Evolutionary conservation across 805 yeast species (phyloP).

Genomic region (Candida suzukii): DNA sequence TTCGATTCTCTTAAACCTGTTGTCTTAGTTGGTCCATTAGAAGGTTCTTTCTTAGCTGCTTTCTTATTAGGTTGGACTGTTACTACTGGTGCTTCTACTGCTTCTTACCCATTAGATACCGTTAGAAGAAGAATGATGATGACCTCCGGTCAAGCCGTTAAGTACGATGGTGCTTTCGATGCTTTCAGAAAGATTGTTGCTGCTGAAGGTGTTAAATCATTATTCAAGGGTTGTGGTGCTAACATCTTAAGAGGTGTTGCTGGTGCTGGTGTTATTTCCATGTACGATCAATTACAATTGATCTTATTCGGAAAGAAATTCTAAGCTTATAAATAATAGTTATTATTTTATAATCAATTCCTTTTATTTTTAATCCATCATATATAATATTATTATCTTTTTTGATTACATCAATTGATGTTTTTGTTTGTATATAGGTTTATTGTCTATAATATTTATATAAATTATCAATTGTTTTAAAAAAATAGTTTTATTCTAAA

Average conservation of each 20-base stretch:
- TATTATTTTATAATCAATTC: neutral
- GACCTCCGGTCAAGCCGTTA: conserved; percentile 98
- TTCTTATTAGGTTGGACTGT: conserved; percentile 97
- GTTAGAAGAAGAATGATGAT: conserved; percentile 99
- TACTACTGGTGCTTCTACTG: conserved; percentile 97
- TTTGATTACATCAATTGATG: no score
- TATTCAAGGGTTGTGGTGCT: conserved; percentile 99
- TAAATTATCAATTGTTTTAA: neutral
- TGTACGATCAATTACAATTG: conserved; percentile 95
- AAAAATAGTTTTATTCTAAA: no score
- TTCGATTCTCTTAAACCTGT: conserved; percentile 96
- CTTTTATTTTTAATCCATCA: neutral
- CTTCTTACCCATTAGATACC: conserved; percentile 98
- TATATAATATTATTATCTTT: neutral
- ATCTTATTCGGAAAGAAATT: conserved; percentile 94
- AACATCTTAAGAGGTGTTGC: conserved; percentile 99
- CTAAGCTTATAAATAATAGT: conserved; percentile 28
- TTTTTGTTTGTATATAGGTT: no score
- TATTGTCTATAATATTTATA: neutral
- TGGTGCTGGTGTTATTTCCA: conserved; percentile 98
- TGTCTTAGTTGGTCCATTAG: conserved; percentile 87
- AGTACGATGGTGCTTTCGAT: conserved; percentile 92
- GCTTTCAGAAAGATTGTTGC: conserved; percentile 89
- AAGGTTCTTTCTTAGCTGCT: conserved; percentile 91
- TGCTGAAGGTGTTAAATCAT: conserved; percentile 87